Evolutionary conservation across 2,329 filamentous ascomycete genomes (phyloP).

Genomic region (Ascocoryne sarcoides): DNA sequence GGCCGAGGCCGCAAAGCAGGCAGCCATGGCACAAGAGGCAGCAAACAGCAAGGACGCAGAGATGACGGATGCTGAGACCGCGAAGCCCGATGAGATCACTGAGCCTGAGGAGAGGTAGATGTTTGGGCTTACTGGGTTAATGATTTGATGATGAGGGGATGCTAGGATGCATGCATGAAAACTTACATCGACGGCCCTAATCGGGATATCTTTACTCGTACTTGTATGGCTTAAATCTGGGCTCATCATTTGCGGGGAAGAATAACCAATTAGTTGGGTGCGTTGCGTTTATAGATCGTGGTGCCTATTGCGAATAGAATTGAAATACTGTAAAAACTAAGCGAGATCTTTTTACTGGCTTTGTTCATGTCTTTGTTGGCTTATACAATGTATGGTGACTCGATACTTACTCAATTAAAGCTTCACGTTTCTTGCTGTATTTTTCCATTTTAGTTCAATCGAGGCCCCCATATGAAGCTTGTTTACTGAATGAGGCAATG

Average conservation of each 20-base stretch:
- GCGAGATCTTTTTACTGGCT: neutral
- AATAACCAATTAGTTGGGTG: neutral
- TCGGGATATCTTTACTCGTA: too few relatives aligned
- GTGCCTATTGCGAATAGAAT: neutral
- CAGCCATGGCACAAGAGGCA: slow-evolving; percentile 33
- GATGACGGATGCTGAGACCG: slow-evolving; percentile 53
- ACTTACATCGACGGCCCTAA: too few relatives aligned
- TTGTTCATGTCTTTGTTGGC: neutral
- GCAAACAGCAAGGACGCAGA: slow-evolving; percentile 44
- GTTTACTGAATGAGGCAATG: too few relatives aligned
- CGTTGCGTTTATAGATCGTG: neutral
- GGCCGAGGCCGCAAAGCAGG: slow-evolving; percentile 36
- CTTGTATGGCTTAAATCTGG: too few relatives aligned
- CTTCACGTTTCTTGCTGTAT: too few relatives aligned
- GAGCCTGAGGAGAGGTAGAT: slow-evolving; percentile 24
- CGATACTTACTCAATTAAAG: too few relatives aligned
- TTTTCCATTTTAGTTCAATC: too few relatives aligned
- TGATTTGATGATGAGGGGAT: slow-evolving; percentile 20
- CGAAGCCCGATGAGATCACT: slow-evolving; percentile 37
- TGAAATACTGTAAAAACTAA: neutral
- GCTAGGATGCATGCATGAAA: slow-evolving; percentile 6
- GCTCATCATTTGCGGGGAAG: neutral
- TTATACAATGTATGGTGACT: too few relatives aligned
- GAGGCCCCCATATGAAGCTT: too few relatives aligned
- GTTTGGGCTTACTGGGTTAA: slow-evolving; percentile 8